phyloP scores from a whole-genome alignment of 2,329 filamentous ascomycete species.

The Fusarium redolens region DNA sequence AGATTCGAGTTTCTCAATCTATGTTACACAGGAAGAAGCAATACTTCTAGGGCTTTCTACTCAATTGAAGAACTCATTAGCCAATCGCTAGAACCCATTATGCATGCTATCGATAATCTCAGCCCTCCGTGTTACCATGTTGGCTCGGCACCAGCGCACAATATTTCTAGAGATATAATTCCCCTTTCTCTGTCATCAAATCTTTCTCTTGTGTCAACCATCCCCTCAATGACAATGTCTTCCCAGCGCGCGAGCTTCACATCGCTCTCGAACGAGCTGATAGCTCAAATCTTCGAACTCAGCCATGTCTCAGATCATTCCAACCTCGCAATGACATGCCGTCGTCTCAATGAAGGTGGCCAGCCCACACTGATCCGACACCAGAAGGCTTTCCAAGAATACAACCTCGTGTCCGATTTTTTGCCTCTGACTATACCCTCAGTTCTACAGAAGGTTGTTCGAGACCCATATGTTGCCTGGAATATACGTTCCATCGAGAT shows the following conservation, averaged over 20 bases:
- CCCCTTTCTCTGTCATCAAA: neutral
- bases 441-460: neutral
- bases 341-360: neutral
- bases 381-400: neutral
- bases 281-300: neutral
- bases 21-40: accelerated
- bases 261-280: neutral
- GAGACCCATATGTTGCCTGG: neutral
- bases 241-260: neutral
- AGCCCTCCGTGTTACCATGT: neutral
- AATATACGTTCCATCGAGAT: neutral
- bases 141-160: neutral
- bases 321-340: neutral
- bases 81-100: neutral
- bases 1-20: accelerated
- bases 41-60: accelerated
- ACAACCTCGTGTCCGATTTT: neutral
- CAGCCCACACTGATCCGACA: neutral
- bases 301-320: neutral
- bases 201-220: accelerated
- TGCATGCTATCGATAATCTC: too few relatives aligned
- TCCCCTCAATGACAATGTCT: too few relatives aligned
- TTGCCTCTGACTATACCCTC: neutral
- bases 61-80: neutral
- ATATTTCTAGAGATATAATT: neutral